Conservation (phyloP, 1,139 yeast species). For the Taiozyma sp. region DNA sequence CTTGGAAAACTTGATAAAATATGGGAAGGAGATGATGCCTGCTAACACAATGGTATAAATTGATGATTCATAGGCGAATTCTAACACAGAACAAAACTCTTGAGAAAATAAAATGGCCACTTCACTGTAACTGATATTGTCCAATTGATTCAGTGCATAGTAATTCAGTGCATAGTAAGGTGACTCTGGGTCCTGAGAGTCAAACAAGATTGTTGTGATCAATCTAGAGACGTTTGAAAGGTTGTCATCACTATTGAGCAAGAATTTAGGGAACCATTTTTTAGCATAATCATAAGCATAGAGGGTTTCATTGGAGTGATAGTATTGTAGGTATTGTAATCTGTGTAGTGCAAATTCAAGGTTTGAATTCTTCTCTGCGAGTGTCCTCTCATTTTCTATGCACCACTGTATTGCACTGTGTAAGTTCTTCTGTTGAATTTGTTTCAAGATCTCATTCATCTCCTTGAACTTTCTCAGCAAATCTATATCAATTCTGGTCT, state of each 20-base stretch:
- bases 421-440: conserved; percentile 13
- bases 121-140: conserved; percentile 32
- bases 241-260: conserved; percentile 3
- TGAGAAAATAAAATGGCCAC: conserved; percentile 53
- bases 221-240: conserved; percentile 47
- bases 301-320: conserved; percentile 3
- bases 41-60: conserved; percentile 61
- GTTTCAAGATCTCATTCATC: conserved; percentile 18
- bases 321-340: conserved; percentile 38
- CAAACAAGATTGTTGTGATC: conserved; percentile 42
- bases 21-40: conserved; percentile 69
- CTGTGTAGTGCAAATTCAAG: conserved; percentile 62
- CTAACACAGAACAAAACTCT: conserved; percentile 60
- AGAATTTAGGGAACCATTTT: conserved; percentile 12
- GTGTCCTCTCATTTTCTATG: conserved; percentile 5
- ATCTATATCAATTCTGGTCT: conserved; percentile 3
- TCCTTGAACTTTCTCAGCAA: conserved; percentile 14
- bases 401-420: conserved; percentile 23
- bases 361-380: conserved; percentile 25
- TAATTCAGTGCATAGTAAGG: conserved; percentile 36
- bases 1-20: conserved; percentile 57
- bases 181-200: conserved; percentile 30
- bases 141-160: conserved; percentile 20
- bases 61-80: conserved; percentile 67
- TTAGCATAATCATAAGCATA: conserved; percentile 15